Percentiles rank a stretch among this genome's conserved stretches.
These are phyloP conservation scores for Diplocarpon mali DNA, from an alignment of 2,329 filamentous ascomycete species.

Conservation along the genomic window DNA sequence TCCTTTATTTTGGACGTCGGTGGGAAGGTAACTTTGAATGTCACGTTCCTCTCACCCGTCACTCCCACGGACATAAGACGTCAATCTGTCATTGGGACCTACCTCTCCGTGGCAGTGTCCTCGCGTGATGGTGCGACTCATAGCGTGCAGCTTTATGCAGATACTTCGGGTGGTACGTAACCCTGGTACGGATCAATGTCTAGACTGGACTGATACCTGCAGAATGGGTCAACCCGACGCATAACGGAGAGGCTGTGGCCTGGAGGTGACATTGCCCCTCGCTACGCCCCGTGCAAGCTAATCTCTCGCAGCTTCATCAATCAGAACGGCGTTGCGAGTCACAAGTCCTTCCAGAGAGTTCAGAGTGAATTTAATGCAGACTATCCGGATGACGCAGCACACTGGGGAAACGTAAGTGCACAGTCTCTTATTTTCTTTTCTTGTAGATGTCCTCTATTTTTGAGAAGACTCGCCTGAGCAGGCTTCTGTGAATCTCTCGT, in stretches of 20 bases:
- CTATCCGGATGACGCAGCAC: conserved; percentile 38
- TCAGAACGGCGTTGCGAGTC: conserved; percentile 17
- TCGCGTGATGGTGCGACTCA: conserved; percentile 53
- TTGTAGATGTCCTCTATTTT: too few species aligned
- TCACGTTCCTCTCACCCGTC: conserved; percentile 64
- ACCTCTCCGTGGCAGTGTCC: conserved; percentile 51
- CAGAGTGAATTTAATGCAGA: conserved; percentile 25
- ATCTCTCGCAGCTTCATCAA: conserved; percentile 23
- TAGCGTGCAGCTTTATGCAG: conserved; percentile 59
- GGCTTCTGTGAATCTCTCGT: too few species aligned
- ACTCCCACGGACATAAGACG: conserved; percentile 54
- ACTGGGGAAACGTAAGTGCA: conserved; percentile 61
- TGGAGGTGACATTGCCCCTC: conserved; percentile 55
- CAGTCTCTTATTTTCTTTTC: too few species aligned
- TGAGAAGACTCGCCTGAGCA: too few species aligned
- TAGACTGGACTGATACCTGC: conserved; percentile 1
- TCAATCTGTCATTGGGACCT: conserved; percentile 61
- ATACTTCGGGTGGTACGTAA: conserved; percentile 55
- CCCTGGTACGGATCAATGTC: neutral
- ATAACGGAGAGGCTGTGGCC: conserved; percentile 41
- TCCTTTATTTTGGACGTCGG: conserved; percentile 57
- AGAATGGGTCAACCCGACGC: conserved; percentile 61
- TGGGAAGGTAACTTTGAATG: conserved; percentile 49
- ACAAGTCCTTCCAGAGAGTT: conserved; percentile 17
- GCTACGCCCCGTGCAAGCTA: conserved; percentile 52